Percentiles rank a stretch among this genome's conserved stretches.
Conservation (phyloP, 257 asterid genomes). For the Solanum pimpinellifolium region DNA sequence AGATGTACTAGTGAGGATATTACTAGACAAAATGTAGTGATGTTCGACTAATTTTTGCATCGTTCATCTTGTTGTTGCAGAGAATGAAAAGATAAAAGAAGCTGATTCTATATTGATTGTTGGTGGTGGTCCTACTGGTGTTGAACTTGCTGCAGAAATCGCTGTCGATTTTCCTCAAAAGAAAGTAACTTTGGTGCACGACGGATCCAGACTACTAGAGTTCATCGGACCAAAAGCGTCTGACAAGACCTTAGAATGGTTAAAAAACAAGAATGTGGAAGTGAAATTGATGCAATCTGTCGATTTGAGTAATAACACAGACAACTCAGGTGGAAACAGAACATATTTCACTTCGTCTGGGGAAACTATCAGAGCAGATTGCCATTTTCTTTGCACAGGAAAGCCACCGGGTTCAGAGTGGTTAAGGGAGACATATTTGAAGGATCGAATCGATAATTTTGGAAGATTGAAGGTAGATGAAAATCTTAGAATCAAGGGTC, state of each 20-base stretch:
- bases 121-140: conserved; percentile 82
- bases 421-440: conserved; percentile 43
- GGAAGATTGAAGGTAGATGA: conserved; percentile 80
- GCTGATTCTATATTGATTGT: conserved; percentile 50
- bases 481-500: conserved; percentile 54
- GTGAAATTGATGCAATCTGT: conserved; percentile 53
- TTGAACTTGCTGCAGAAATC: conserved; percentile 40
- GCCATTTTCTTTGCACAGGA: conserved; percentile 63
- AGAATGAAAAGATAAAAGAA: conserved; percentile 44
- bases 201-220: conserved; percentile 64
- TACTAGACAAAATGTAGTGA: background rate
- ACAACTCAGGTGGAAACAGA: conserved; percentile 21
- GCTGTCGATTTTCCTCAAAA: conserved; percentile 60
- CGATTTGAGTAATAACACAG: conserved; percentile 16
- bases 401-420: conserved; percentile 57
- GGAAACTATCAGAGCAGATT: conserved; percentile 52
- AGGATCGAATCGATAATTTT: conserved; percentile 27
- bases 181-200: conserved; percentile 50
- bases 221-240: conserved; percentile 77
- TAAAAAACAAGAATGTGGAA: conserved; percentile 49
- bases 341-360: conserved; percentile 49
- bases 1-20: background rate
- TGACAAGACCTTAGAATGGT: conserved; percentile 56
- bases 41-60: background rate
- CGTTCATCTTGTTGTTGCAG: conserved; percentile 13